phyloP scores from a whole-genome alignment of 2,329 filamentous ascomycete species.

The Scedosporium minutisporum region DNA sequence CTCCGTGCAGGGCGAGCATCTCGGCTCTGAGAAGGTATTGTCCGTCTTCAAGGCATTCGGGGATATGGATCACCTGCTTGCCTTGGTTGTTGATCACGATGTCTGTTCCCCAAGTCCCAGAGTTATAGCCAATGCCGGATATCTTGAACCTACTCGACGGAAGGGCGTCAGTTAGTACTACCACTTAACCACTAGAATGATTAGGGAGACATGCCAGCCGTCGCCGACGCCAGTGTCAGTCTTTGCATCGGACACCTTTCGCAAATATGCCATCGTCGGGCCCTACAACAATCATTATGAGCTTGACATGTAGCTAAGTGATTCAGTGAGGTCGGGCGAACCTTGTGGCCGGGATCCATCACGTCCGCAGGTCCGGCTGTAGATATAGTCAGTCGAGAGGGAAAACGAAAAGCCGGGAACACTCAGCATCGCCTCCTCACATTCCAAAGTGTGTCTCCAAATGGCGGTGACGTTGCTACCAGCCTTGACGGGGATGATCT shows the following conservation, averaged over 20 bases:
- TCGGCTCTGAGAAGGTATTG: conserved; percentile 51
- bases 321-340: conserved; percentile 8
- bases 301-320: neutral
- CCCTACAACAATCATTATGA: conserved; percentile 30
- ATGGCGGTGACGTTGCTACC: conserved; percentile 40
- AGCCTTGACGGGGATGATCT: conserved; percentile 40
- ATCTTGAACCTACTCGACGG: conserved; percentile 26
- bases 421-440: conserved; percentile 21
- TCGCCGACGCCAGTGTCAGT: conserved; percentile 28
- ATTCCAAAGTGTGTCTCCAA: conserved; percentile 43
- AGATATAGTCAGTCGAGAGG: no score
- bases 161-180: neutral
- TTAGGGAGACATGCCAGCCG: conserved; percentile 21
- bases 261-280: conserved; percentile 43
- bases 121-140: conserved; percentile 28
- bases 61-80: conserved; percentile 40
- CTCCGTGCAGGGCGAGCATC: conserved; percentile 46
- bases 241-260: conserved; percentile 38
- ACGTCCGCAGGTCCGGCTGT: conserved; percentile 35
- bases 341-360: conserved; percentile 37
- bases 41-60: conserved; percentile 39
- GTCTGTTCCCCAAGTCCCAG: conserved; percentile 30
- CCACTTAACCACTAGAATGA: no score
- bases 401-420: neutral
- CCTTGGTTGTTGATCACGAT: conserved; percentile 35